Base-by-base conservation (phyloP, 176 grass and related monocot genomes). In the Tillandsia fasciculata region DNA sequence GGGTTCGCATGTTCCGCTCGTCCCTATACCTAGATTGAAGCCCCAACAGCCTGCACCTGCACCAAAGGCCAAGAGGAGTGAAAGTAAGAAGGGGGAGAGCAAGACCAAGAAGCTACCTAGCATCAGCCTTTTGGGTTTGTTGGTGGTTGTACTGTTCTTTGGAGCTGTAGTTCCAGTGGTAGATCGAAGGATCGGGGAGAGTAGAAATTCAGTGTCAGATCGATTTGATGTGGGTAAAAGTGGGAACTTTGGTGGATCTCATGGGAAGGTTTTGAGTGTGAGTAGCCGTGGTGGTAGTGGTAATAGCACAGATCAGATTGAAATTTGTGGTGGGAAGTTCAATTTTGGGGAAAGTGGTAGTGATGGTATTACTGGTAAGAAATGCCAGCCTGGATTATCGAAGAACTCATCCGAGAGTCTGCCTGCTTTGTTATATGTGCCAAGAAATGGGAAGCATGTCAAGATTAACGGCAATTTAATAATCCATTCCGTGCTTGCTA, bases 391-490 rank as follows among this genome's bases (percentile, higher is more conserved):
- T 50, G 75, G 11, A 57, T 53, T 51, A 83, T 51, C 63, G 42
- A 47, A 69, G 8, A 82, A 99, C 79, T 81, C 90, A n/a, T 90
- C 76, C 18, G 95, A 99, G 75, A 90, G 26, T 52, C 73, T 99
- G 42, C 90, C 90, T 70, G 90, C 95, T 83, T 73, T 99, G 82
- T 74, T 99, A 64, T 99, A 99, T 53, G 84, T 99, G 65, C 95
- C 95, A 3, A 90, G 95, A 75, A 99, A 99, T 80, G 95, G 95
- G 53, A 99, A 99, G n/a, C 95, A 99, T 88, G 95, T 99, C 50
- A 83, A 94, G 84, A 93, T 99, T 68, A 90, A 94, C 14, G 90
- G 95, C 14, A 99, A 99, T 84, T 81, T 99, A 63, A 99, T 99
- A 80, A 99, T 93, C 71, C 87, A 93, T 68, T 99, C 95, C 22